These are phyloP conservation scores for Exophiala bonariae DNA, from an alignment of 2,329 filamentous ascomycete genomes.

Conservation along the genomic window DNA sequence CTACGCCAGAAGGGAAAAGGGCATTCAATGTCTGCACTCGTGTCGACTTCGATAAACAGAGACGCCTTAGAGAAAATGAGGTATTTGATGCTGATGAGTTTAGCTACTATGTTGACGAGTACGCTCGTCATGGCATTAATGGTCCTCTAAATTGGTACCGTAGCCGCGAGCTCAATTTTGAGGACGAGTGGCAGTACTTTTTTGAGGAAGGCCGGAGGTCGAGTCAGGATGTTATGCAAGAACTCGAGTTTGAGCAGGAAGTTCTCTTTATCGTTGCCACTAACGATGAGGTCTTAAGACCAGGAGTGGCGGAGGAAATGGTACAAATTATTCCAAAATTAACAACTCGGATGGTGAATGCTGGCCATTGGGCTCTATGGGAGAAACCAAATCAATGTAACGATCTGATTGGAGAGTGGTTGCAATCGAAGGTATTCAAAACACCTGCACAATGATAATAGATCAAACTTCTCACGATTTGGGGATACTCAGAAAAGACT, in stretches of 20 bases:
- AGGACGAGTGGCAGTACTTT: conserved; percentile 63
- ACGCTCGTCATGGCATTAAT: conserved; percentile 67
- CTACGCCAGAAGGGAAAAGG: conserved; percentile 53
- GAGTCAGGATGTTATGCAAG: neutral
- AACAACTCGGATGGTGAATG: conserved; percentile 64
- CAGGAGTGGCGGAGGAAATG: conserved; percentile 71
- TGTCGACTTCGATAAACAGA: conserved; percentile 62
- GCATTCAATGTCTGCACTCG: conserved; percentile 64
- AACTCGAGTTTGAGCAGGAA: conserved; percentile 16
- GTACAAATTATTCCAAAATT: conserved; percentile 57
- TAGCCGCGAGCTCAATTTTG: conserved; percentile 67
- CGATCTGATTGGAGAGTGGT: conserved; percentile 64
- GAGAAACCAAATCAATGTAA: conserved; percentile 74
- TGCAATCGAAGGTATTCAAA: conserved; percentile 56
- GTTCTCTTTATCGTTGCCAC: conserved; percentile 73
- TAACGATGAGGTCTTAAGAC: conserved; percentile 70
- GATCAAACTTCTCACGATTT: too few species aligned
- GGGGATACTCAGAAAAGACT: too few species aligned
- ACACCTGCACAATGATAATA: conserved; percentile 21
- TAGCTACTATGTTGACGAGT: conserved; percentile 74
- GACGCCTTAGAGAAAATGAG: conserved; percentile 48
- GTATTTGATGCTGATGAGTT: conserved; percentile 69
- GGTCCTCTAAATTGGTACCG: conserved; percentile 91
- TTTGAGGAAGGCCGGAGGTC: conserved; percentile 12
- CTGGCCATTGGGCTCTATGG: conserved; percentile 80